A percentile compares a stretch with the other conserved stretches of the same genome.
These are phyloP conservation scores for Aspergillus nidulans DNA, from an alignment of 495 filamentous ascomycete species.

Conservation along the genomic window DNA sequence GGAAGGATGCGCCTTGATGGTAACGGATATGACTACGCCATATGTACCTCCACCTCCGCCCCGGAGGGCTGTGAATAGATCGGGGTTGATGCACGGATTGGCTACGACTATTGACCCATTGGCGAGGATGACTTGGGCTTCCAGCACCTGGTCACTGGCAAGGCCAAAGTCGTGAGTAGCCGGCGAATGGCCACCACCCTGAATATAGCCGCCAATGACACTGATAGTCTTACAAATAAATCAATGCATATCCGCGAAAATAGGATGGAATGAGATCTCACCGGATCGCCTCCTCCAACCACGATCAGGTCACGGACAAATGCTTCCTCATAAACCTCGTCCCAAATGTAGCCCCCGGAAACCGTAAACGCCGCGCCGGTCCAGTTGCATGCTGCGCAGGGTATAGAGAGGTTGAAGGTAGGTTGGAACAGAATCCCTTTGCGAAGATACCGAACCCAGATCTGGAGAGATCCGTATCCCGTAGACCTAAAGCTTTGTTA, in stretches of 20 bases:
- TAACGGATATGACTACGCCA: slow-evolving; percentile 41
- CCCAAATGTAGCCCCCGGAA: slow-evolving; percentile 35
- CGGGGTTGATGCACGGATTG: slow-evolving; percentile 44
- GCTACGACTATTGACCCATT: slow-evolving; percentile 45
- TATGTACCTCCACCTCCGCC: slow-evolving; percentile 45
- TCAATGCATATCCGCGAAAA: neutral
- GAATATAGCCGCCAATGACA: slow-evolving; percentile 33
- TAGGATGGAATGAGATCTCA: slow-evolving; percentile 6
- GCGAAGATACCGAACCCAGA: slow-evolving; percentile 36
- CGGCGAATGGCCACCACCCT: slow-evolving; percentile 36
- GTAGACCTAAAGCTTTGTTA: slow-evolving; percentile 24
- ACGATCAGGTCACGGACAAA: slow-evolving; percentile 23
- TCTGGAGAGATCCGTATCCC: slow-evolving; percentile 32
- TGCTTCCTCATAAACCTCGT: slow-evolving; percentile 28
- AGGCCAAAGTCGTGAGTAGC: slow-evolving; percentile 27
- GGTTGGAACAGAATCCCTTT: slow-evolving; percentile 27
- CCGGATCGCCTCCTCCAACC: slow-evolving; percentile 35
- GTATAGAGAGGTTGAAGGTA: slow-evolving; percentile 14
- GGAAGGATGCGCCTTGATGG: slow-evolving; percentile 36
- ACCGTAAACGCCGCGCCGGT: slow-evolving; percentile 31
- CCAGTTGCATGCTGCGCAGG: slow-evolving; percentile 20
- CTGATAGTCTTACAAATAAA: slow-evolving; percentile 28
- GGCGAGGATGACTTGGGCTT: slow-evolving; percentile 47
- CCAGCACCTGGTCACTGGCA: slow-evolving; percentile 36
- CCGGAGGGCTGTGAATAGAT: slow-evolving; percentile 55